Base-by-base conservation (phyloP, 306 rosid genomes). In the Cicer chorassanicum region DNA sequence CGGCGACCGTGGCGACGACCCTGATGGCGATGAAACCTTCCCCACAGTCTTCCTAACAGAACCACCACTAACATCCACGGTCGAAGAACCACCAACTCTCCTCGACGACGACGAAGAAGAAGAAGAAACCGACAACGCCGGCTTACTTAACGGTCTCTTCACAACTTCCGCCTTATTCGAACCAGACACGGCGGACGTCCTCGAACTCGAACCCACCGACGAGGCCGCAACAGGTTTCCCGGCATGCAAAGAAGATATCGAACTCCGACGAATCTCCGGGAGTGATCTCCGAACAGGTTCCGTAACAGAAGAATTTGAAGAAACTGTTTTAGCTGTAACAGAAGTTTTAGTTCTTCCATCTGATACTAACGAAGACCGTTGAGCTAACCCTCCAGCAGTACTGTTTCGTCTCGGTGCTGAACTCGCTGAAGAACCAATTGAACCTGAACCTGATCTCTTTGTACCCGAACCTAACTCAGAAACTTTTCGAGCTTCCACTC, bases 181-280 rank as follows among this genome's bases (percentile, higher is more conserved):
- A 72, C 76, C 83, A 59, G 92, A 80, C 1, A 68, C 73, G 11
- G 78, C 74, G 3, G 90, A 63, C 18, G 76, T 79, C 75, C 83
- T 88, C 81, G 29, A 60, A 64, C 83, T 83, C 55, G 74, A 70
- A 13, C 78, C 87, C n/a, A 61, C 56, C 50, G 83, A 79, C 9
- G 87, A 77, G 1, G 67, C 84, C 1, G 83, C 69, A 59, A 51
- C 65, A n/a, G 88, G 74, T 72, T 85, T 92, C 24, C 84, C 85
- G 1, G 56, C 68, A 60, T 85, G 73, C 5, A 79, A 72, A 1
- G 85, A 74, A 79, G 93, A 76, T 51, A 86, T 5, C 8, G 93
- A 90, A 83, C 88, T 87, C 44, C 90, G 87, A 78, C 89, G 86
- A 18, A 74, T 88, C 76, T 91, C 99, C 1, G 95, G 96, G 19